These are phyloP conservation scores for Emmonsia crescens DNA, from an alignment of 2,329 filamentous ascomycete genomes.

Conservation along the genomic window DNA sequence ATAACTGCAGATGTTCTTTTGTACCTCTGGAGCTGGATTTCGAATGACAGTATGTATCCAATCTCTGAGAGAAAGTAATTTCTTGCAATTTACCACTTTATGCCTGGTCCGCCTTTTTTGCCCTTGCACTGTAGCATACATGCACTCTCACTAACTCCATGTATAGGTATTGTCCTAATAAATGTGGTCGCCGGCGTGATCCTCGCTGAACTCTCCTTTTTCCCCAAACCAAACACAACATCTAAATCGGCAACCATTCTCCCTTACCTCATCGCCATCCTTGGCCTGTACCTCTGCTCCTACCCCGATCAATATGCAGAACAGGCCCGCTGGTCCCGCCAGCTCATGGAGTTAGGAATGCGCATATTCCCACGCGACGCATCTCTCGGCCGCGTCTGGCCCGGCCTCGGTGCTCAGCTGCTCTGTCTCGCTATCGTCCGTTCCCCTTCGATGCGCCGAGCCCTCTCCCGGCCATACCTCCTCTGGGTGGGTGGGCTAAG, in stretches of 20 bases:
- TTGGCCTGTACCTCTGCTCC: conserved; percentile 49
- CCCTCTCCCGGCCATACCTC: conserved; percentile 45
- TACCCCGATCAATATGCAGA: conserved; percentile 48
- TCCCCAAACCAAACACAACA: conserved; percentile 38
- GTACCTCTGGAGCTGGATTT: conserved; percentile 37
- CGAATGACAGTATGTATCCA: conserved; percentile 22
- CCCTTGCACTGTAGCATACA: too few species aligned
- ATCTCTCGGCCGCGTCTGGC: conserved; percentile 41
- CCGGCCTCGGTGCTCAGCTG: conserved; percentile 39
- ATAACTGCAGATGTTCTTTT: conserved; percentile 38
- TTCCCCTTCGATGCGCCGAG: conserved; percentile 40
- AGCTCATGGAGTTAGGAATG: conserved; percentile 13
- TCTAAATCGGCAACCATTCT: conserved; percentile 37
- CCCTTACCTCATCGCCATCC: conserved; percentile 39
- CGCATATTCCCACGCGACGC: conserved; percentile 27
- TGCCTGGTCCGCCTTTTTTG: not conserved
- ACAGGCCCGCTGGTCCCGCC: conserved; percentile 43
- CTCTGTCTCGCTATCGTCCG: conserved; percentile 44
- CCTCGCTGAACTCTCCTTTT: conserved; percentile 46
- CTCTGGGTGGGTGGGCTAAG: conserved; percentile 54
- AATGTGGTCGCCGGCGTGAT: conserved; percentile 54
- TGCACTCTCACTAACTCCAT: too few species aligned
- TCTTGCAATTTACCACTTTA: not conserved
- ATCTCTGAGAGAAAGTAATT: not conserved
- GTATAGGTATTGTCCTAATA: conserved; percentile 40